Conservation (phyloP, 2,329 filamentous ascomycete species). For the Xylariaceae sp. region DNA sequence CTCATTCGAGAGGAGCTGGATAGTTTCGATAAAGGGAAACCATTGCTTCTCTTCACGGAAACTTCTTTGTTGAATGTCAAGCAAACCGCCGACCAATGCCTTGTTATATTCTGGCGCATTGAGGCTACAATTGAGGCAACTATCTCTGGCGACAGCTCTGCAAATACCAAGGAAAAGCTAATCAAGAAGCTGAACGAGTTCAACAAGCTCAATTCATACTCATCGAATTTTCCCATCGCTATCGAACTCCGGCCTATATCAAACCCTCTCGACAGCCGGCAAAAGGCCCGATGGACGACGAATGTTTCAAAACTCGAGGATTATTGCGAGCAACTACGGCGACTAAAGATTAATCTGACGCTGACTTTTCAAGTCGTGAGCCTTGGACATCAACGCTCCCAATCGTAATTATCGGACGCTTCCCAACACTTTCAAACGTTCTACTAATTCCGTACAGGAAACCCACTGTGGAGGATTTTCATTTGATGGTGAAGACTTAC, state of each 20-base stretch:
- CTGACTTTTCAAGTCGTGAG: constrained; percentile 7
- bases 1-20: background rate
- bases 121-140: background rate
- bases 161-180: background rate
- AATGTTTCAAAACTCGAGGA: constrained; percentile 6
- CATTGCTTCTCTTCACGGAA: background rate
- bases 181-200: background rate
- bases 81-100: background rate
- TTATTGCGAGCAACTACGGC: constrained; percentile 3
- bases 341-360: constrained; percentile 1
- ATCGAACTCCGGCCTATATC: constrained; percentile 2
- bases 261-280: background rate
- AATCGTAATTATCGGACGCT: background rate
- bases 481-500: constrained; percentile 2
- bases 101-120: constrained; percentile 4
- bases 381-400: background rate
- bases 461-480: background rate
- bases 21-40: background rate
- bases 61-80: background rate
- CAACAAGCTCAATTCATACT: background rate
- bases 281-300: constrained; percentile 3
- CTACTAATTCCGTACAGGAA: constrained; percentile 1
- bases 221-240: background rate
- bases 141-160: background rate
- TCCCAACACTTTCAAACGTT: background rate